phyloP scores from a whole-genome alignment of 768 basidiomycete genomes.

The Lactarius indigo region DNA sequence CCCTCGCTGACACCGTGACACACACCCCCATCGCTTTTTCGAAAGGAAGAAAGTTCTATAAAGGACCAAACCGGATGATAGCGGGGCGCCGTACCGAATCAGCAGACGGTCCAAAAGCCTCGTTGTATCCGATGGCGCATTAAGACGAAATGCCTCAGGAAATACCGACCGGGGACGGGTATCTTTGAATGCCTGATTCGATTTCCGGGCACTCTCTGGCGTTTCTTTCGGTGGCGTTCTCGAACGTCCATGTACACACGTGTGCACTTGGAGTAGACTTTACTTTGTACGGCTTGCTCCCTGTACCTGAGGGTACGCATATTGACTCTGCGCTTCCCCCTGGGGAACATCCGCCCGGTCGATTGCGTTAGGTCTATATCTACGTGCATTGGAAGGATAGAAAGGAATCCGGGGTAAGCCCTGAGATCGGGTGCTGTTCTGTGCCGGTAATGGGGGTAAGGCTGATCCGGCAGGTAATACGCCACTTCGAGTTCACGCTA shows the following conservation, averaged over 20 bases:
- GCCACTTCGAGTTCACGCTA: constrained; percentile 1
- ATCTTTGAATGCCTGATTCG: neutral
- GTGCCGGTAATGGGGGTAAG: neutral
- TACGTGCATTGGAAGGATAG: neutral
- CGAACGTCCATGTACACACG: neutral
- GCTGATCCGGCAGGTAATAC: constrained; percentile 1
- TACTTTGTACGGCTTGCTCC: neutral
- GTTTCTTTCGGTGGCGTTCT: neutral
- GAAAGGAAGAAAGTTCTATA: neutral
- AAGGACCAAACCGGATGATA: neutral
- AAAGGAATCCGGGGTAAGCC: neutral
- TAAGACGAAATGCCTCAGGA: neutral
- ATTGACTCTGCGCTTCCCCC: neutral
- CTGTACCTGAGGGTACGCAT: neutral
- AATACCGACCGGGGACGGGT: neutral
- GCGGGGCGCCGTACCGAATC: neutral
- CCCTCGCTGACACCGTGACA: constrained; percentile 1
- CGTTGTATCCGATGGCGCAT: constrained; percentile 15
- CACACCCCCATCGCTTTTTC: neutral
- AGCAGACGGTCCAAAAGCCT: constrained; percentile 14
- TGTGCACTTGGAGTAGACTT: neutral
- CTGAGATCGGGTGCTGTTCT: neutral
- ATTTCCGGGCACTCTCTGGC: neutral
- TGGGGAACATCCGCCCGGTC: neutral
- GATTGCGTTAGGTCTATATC: neutral